Evolutionary conservation across 257 asterid species (phyloP).

Genomic region (Phtheirospermum japonicum): DNA sequence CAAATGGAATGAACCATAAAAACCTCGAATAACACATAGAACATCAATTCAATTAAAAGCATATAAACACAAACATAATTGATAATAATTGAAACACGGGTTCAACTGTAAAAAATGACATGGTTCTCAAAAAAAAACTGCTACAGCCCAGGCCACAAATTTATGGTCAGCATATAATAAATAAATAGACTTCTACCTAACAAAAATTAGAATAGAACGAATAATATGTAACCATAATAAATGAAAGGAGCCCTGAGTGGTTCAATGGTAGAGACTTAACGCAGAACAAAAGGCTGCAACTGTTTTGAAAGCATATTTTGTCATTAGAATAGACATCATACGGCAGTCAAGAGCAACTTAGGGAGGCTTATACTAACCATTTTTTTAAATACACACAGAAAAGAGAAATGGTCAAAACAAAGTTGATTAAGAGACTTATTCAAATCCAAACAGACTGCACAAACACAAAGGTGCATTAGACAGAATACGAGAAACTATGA

Average conservation of each 20-base stretch:
- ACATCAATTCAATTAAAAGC: conserved; percentile 16
- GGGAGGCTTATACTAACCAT: no score
- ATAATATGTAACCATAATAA: not conserved
- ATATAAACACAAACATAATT: conserved; percentile 1
- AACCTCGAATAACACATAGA: not conserved
- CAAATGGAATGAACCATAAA: not conserved
- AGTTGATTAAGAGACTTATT: no score
- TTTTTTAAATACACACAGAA: no score
- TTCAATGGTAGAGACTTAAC: no score
- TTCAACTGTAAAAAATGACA: conserved; percentile 14
- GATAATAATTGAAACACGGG: conserved; percentile 1
- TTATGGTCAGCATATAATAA: conserved; percentile 17
- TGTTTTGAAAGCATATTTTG: not conserved
- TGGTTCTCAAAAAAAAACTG: conserved; percentile 12
- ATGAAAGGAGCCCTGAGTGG: not conserved
- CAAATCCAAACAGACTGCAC: no score
- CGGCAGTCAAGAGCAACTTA: conserved; percentile 14
- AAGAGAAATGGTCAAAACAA: no score
- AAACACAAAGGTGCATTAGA: no score
- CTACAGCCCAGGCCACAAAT: conserved; percentile 4
- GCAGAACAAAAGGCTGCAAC: not conserved
- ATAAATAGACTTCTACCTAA: conserved; percentile 1
- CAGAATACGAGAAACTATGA: no score
- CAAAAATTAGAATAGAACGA: not conserved
- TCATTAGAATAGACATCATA: conserved; percentile 14